Evolutionary conservation across 257 asterid genomes (phyloP).

Genomic region (Primulina huaijiensis): DNA sequence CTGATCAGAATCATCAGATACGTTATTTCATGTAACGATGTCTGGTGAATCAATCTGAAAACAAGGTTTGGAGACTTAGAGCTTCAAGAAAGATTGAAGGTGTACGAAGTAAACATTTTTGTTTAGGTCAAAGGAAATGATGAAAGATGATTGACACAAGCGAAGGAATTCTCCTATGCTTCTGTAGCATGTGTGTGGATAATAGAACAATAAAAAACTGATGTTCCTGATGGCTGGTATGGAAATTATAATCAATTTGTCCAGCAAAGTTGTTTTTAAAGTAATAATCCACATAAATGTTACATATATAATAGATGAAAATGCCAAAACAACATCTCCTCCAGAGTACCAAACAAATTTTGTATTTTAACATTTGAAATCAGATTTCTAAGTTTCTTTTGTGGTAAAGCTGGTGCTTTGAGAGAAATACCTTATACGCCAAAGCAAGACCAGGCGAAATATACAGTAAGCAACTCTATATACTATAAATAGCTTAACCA

Average conservation of each 20-base stretch:
- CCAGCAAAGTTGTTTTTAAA: not conserved
- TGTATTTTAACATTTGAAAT: not conserved
- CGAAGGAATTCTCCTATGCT: not conserved
- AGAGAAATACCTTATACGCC: not conserved
- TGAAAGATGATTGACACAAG: not conserved
- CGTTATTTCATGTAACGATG: not conserved
- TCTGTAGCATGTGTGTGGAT: not conserved
- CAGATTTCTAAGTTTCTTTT: not conserved
- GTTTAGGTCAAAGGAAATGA: not conserved
- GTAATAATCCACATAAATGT: not conserved
- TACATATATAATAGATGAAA: not conserved
- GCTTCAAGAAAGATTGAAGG: not conserved
- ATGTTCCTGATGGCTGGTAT: not conserved
- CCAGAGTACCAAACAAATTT: not conserved
- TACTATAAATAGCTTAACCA: not conserved
- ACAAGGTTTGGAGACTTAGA: not conserved
- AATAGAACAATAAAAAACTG: not conserved
- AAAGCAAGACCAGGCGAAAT: not conserved
- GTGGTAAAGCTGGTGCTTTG: not conserved
- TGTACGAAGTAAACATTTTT: not conserved
- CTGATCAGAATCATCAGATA: not conserved
- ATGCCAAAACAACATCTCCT: not conserved
- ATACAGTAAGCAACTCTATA: not conserved
- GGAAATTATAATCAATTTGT: not conserved
- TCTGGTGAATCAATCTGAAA: not conserved